Conservation (phyloP, 148 eudicot species). For the Linanthus parryae region DNA sequence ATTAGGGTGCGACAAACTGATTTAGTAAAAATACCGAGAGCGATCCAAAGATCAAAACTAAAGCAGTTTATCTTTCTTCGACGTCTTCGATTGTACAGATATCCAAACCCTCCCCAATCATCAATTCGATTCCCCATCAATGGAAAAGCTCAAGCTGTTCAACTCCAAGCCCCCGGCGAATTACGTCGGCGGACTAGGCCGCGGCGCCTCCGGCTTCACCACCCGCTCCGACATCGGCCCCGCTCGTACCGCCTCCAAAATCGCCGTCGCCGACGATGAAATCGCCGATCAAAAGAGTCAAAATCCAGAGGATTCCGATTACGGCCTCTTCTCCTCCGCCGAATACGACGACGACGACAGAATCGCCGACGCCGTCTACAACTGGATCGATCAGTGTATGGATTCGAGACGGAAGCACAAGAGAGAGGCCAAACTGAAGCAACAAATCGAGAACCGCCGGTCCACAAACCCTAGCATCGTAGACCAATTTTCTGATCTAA, state of each 20-base stretch:
- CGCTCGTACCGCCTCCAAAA: conserved; percentile 83
- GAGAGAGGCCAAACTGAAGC: conserved; percentile 85
- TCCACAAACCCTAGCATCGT: conserved; percentile 87
- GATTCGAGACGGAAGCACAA: conserved; percentile 85
- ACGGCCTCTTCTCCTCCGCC: conserved; percentile 78
- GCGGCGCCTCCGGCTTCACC: conserved; percentile 96
- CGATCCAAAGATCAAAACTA: no score
- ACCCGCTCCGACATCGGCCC: conserved; percentile 97
- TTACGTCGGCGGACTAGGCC: conserved; percentile 93
- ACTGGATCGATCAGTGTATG: conserved; percentile 71
- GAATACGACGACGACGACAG: conserved; percentile 95
- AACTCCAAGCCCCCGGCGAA: conserved; percentile 74
- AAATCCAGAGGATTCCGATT: conserved; percentile 93
- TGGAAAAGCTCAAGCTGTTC: conserved; percentile 49
- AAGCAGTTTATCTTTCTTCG: no score
- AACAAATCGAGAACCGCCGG: conserved; percentile 82
- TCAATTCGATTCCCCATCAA: no score
- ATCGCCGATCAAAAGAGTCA: conserved; percentile 83
- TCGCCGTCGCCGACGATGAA: conserved; percentile 52
- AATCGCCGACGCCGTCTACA: conserved; percentile 93
- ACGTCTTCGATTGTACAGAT: no score
- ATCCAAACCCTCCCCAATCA: no score
- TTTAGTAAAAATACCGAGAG: no score
- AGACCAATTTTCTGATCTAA: conserved; percentile 85
- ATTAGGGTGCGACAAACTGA: no score